A percentile compares a stretch with the other conserved stretches of the same genome.
These are phyloP conservation scores for Coprinellus micaceus DNA, from an alignment of 768 basidiomycete genomes.

Conservation along the genomic window DNA sequence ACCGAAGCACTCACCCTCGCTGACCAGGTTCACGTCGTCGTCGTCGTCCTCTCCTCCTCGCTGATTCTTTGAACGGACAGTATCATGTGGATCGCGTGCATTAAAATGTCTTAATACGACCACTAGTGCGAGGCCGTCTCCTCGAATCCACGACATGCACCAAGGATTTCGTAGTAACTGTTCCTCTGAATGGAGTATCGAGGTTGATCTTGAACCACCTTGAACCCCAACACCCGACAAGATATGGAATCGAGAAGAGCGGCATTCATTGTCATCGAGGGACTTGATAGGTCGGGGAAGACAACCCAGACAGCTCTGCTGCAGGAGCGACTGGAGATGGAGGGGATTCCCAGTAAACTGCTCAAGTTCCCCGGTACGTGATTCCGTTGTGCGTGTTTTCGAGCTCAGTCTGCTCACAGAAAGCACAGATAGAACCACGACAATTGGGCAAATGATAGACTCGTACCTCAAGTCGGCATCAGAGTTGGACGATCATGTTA, in stretches of 20 bases:
- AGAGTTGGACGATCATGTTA: slow-evolving; percentile 86
- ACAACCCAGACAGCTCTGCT: slow-evolving; percentile 78
- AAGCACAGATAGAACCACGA: slow-evolving; percentile 75
- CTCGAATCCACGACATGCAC: too few species aligned
- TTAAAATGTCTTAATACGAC: too few species aligned
- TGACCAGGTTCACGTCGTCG: too few species aligned
- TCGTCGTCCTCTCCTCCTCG: too few species aligned
- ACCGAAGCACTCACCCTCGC: too few species aligned
- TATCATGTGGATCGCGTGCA: too few species aligned
- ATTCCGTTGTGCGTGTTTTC: not conserved
- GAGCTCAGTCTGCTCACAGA: slow-evolving; percentile 2
- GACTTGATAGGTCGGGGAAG: slow-evolving; percentile 94
- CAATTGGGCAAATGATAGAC: slow-evolving; percentile 92
- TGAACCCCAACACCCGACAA: too few species aligned
- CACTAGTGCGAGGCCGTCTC: too few species aligned
- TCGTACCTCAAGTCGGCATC: slow-evolving; percentile 79
- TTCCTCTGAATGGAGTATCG: too few species aligned
- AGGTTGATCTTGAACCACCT: too few species aligned
- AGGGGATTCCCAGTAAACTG: slow-evolving; percentile 46
- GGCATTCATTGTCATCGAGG: slow-evolving; percentile 90
- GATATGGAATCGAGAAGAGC: slow-evolving; percentile 42
- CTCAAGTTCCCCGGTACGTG: slow-evolving; percentile 87
- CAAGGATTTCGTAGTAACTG: too few species aligned
- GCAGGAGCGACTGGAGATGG: slow-evolving; percentile 46
- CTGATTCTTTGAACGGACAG: too few species aligned